Conservation (phyloP, 192 early-diverging fungal genomes). For the Backusella morwellensis region DNA sequence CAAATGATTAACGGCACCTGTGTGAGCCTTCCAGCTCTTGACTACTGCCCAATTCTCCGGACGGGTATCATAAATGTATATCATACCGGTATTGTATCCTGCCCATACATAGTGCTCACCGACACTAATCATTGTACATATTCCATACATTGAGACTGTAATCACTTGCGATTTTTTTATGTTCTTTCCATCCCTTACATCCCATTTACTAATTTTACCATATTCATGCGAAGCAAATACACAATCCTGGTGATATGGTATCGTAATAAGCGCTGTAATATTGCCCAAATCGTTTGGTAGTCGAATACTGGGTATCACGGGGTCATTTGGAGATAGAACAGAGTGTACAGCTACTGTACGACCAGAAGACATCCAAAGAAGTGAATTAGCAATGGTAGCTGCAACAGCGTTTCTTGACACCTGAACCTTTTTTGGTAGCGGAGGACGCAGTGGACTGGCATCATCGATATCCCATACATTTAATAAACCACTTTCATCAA, state of each 20-base stretch:
- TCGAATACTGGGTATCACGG: constrained; percentile 29
- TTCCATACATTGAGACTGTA: constrained; percentile 61
- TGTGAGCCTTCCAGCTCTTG: constrained; percentile 69
- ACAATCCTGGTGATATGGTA: constrained; percentile 37
- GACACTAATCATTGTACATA: constrained; percentile 61
- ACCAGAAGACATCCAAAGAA: constrained; percentile 63
- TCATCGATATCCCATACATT: constrained; percentile 48
- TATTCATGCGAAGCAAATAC: constrained; percentile 78
- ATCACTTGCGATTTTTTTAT: constrained; percentile 47
- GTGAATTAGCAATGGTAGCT: constrained; percentile 47
- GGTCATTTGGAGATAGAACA: constrained; percentile 25
- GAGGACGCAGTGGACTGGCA: constrained; percentile 6
- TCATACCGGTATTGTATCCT: constrained; percentile 76
- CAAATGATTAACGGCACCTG: constrained; percentile 47
- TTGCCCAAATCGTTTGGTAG: constrained; percentile 53
- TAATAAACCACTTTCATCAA: constrained; percentile 64
- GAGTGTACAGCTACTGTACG: constrained; percentile 55
- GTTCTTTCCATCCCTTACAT: constrained; percentile 53
- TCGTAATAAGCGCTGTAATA: constrained; percentile 54
- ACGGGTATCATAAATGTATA: constrained; percentile 66
- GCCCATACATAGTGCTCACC: constrained; percentile 70
- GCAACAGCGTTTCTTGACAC: constrained; percentile 41
- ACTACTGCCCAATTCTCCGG: constrained; percentile 54
- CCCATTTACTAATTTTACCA: constrained; percentile 76
- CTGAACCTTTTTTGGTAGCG: constrained; percentile 5